phyloP scores from a whole-genome alignment of 192 early-diverging fungal species.

The Cetraspora pellucida region DNA sequence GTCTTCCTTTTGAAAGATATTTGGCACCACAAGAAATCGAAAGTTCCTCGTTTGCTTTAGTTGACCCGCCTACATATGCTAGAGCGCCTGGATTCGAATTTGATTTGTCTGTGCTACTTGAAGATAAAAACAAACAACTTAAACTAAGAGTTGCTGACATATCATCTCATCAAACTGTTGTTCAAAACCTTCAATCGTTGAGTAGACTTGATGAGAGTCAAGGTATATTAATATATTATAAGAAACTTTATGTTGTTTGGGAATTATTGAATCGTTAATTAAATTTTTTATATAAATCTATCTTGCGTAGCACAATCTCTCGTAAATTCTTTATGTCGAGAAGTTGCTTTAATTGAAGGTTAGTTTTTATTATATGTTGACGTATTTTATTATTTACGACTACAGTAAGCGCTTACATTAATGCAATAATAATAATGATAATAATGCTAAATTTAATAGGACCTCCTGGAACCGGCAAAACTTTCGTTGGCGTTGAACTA shows the following conservation, averaged over 20 bases:
- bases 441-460: constrained; percentile 25
- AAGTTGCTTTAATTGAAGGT: constrained; percentile 62
- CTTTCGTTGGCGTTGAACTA: constrained; percentile 54
- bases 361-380: constrained; percentile 1
- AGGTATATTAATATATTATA: constrained; percentile 1
- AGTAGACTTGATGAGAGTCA: constrained; percentile 56
- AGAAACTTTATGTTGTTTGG: neutral
- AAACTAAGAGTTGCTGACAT: constrained; percentile 24
- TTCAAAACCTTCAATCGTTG: constrained; percentile 8
- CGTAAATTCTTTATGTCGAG: constrained; percentile 48
- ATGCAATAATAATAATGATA: neutral
- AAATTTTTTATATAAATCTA: neutral
- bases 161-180: neutral
- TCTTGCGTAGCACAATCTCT: constrained; percentile 40
- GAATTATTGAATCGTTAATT: neutral
- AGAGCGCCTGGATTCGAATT: constrained; percentile 39
- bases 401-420: neutral
- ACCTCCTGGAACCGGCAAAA: constrained; percentile 58
- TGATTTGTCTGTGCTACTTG: constrained; percentile 33
- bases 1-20: constrained; percentile 46
- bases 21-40: constrained; percentile 36
- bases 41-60: neutral
- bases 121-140: constrained; percentile 13
- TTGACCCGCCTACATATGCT: constrained; percentile 45
- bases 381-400: neutral